phyloP scores from a whole-genome alignment of 768 basidiomycete genomes.

The Omphalotus guepiniiformis region DNA sequence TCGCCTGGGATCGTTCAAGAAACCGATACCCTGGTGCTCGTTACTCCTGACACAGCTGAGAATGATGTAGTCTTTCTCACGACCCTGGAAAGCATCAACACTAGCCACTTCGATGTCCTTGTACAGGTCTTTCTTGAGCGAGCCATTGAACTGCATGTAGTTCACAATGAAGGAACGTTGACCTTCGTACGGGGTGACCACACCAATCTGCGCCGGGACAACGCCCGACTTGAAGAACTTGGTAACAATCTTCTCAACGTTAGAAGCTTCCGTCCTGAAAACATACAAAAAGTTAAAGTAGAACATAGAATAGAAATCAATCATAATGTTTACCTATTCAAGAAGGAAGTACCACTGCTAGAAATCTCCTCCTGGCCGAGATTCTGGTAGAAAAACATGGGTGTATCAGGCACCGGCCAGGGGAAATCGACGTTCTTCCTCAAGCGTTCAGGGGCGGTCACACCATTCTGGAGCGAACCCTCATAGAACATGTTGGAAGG shows the following conservation, averaged over 20 bases:
- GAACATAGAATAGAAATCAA: slow-evolving; percentile 9
- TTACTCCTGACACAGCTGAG: slow-evolving; percentile 96
- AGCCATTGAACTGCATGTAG: slow-evolving; percentile 99
- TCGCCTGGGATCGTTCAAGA: slow-evolving; percentile 95
- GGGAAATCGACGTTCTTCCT: slow-evolving; percentile 99
- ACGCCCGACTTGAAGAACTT: slow-evolving; percentile 99
- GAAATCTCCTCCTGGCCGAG: slow-evolving; percentile 98
- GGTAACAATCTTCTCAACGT: slow-evolving; percentile 99
- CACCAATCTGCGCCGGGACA: slow-evolving; percentile 91
- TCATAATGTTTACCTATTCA: slow-evolving; percentile 82
- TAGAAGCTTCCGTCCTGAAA: slow-evolving; percentile 90
- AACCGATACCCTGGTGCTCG: slow-evolving; percentile 99
- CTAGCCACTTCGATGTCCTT: slow-evolving; percentile 99
- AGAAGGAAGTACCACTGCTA: slow-evolving; percentile 95
- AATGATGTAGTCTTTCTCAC: slow-evolving; percentile 99
- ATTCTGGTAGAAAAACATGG: slow-evolving; percentile 99
- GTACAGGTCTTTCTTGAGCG: slow-evolving; percentile 97
- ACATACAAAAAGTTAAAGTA: background rate
- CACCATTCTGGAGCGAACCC: slow-evolving; percentile 97
- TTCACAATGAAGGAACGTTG: slow-evolving; percentile 98
- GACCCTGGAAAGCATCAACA: slow-evolving; percentile 98
- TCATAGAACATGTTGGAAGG: slow-evolving; percentile 99
- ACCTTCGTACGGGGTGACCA: slow-evolving; percentile 98
- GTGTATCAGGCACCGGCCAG: slow-evolving; percentile 95
- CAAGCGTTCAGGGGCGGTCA: slow-evolving; percentile 95